Evolutionary conservation across 1,284 basidiomycete genomes (phyloP), one percentile per base, ranked within the genome.

Genomic region (Tetrapyrgos nigripes): DNA sequence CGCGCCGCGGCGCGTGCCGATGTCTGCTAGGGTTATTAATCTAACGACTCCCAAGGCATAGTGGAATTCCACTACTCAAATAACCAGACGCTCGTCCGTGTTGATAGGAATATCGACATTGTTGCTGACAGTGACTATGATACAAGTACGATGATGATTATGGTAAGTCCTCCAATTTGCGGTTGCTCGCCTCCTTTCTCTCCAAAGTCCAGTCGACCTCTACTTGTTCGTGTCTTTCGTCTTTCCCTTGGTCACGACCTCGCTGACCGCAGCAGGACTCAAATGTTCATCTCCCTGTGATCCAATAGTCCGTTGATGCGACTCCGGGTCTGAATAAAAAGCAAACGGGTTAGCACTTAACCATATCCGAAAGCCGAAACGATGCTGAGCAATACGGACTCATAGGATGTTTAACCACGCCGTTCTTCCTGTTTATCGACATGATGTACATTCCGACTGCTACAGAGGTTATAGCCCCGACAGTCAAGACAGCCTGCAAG

Each of bases 241-340:
- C 11, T 24, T 17, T 33, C 50, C 31, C 3, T 48, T 43, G 3
- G 56, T 47, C 23, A 58, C 44, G 8, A 58, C 50, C 11, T 58
- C 50, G 50, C 50, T 58, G n/a, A 58, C 45, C 31, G 45, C 56
- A 1, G 50, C 17, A 14, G 56, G 37, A 27, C 56, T 53, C 2
- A 58, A 28, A 31, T 58, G 50, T 21, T 47, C 50, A 23, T 58
- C 50, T 13, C 50, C 50, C 17, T 14, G 27, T 10, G 23, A 47
- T 19, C 56, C 50, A 9, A 31, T 44, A 8, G 56, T 58, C 17
- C 28, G 35, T 28, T 47, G 28, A 4, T 45, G 28, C 17, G 51
- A 31, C 26, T 35, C 24, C 5, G 50, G 50, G 27, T 57, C 55
- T 57, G 21, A 19, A n/a, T 23, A 9, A 11, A 27, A 29, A 24